Base-by-base conservation (phyloP, 2,329 filamentous ascomycete genomes). In the Hirsutella minnesotensis region DNA sequence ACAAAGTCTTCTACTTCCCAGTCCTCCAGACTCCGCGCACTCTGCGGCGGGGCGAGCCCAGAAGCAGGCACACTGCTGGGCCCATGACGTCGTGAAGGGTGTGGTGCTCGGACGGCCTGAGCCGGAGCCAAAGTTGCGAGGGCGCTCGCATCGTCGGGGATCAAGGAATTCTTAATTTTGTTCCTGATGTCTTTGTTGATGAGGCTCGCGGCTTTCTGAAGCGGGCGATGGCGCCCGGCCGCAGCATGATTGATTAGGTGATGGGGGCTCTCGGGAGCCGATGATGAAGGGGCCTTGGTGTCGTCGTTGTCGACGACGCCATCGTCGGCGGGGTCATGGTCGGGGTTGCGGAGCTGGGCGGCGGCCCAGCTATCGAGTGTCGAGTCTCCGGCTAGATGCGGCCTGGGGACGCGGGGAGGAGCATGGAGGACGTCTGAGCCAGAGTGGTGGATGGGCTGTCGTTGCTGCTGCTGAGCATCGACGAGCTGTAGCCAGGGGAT, bases 1-100 rank as follows among this genome's bases (percentile, higher is more conserved):
- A 96, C 86, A 78, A 95, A 94, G 74, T 96, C 89, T 86, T 96
- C 90, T 70, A 95, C 89, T 84, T 95, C 87, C 90, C 90, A 96
- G 71, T 95, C 90, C 78, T 89, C 83, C 77, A 96, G 75, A 75
- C 83, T 94, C 80, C 90, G 89, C 89, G 88, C 90, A 83, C 75
- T 74, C 63, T 86, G 83, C 82, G 82, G 84, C 84, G 85, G 81
- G 71, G 83, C 77, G 65, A 84, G 72, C 56, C 79, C 80, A 63
- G 74, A 72, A 63, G 73, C 62, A 51, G 64, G 65, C 60, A 73
- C 75, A 67, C 75, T 77, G 62, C 72, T 69, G 60, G 70, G 61
- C 61, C 60, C 57, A 51, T 59, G 59, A 58, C 59, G 68, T 79
- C 77, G 74, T 79, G 79, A 79, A 79, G 78, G 67, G 66, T 53